phyloP scores from a whole-genome alignment of 78 protist species.

The Tieghemostelium lacteum region DNA sequence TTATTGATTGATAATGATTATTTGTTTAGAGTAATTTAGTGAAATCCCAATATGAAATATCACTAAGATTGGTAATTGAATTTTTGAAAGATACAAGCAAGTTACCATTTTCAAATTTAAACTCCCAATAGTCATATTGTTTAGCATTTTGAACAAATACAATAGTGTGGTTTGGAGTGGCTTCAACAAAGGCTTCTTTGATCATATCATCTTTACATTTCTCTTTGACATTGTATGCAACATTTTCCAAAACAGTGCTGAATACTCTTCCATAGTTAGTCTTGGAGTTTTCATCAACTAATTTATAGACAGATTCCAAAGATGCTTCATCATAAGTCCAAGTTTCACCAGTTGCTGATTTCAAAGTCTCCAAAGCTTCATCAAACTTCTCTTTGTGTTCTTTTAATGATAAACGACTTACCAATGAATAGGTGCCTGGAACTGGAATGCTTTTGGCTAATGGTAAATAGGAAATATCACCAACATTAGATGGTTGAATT shows the following conservation, averaged over 20 bases:
- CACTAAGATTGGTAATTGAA: not conserved
- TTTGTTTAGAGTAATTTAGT: not conserved
- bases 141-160: slow-evolving; percentile 16
- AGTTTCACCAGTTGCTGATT: not conserved
- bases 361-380: not conserved
- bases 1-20: no score
- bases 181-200: slow-evolving; percentile 29
- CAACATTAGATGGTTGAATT: not conserved
- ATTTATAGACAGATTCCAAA: not conserved
- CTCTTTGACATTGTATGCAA: not conserved
- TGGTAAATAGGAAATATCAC: not conserved
- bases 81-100: slow-evolving; percentile 4
- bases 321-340: slow-evolving; percentile 18
- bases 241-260: not conserved
- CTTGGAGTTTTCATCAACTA: not conserved
- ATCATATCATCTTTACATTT: slow-evolving; percentile 32
- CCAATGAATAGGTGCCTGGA: slow-evolving; percentile 17
- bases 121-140: slow-evolving; percentile 35
- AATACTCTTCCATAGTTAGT: not conserved
- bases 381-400: not conserved
- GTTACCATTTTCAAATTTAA: slow-evolving; percentile 14
- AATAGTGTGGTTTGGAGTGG: slow-evolving; percentile 17
- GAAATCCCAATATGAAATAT: slow-evolving; percentile 8
- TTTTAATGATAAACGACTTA: not conserved
- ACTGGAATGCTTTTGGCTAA: slow-evolving; percentile 13